These are phyloP conservation scores for Hyphodiscus hymeniophilus DNA, from an alignment of 495 filamentous ascomycete genomes.

Conservation along the genomic window DNA sequence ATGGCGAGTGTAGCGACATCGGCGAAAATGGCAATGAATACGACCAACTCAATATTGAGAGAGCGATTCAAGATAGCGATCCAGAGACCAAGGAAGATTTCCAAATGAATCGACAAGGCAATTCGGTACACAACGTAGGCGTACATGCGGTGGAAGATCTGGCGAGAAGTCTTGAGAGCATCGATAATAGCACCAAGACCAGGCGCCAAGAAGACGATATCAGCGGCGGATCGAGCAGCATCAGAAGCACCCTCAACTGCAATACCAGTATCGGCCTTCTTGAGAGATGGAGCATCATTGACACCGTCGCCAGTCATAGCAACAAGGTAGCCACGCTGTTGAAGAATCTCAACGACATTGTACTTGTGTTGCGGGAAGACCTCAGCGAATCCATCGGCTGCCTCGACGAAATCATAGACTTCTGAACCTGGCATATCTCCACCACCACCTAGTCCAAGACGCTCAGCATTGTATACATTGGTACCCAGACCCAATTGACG, in stretches of 20 bases:
- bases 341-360: constrained; percentile 93
- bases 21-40: constrained; percentile 91
- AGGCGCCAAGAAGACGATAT: constrained; percentile 88
- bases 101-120: constrained; percentile 81
- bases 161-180: constrained; percentile 86
- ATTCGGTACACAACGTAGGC: constrained; percentile 96
- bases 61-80: constrained; percentile 78
- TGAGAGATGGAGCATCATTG: constrained; percentile 92
- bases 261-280: constrained; percentile 93
- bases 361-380: constrained; percentile 98
- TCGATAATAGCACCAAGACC: constrained; percentile 91
- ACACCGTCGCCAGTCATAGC: constrained; percentile 99
- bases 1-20: constrained; percentile 90
- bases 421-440: constrained; percentile 89
- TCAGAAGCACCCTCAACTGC: constrained; percentile 91
- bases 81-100: constrained; percentile 85
- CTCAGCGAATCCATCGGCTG: constrained; percentile 90
- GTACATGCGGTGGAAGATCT: constrained; percentile 97
- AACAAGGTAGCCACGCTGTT: constrained; percentile 92
- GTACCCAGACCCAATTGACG: constrained; percentile 85
- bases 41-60: constrained; percentile 77
- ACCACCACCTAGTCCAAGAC: constrained; percentile 62
- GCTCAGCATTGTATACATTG: constrained; percentile 90
- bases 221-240: constrained; percentile 84
- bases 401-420: constrained; percentile 90